Evolutionary conservation across 2,329 filamentous ascomycete species (phyloP), one percentile per base, ranked within the genome.

Genomic region (Cordyceps tenuipes): DNA sequence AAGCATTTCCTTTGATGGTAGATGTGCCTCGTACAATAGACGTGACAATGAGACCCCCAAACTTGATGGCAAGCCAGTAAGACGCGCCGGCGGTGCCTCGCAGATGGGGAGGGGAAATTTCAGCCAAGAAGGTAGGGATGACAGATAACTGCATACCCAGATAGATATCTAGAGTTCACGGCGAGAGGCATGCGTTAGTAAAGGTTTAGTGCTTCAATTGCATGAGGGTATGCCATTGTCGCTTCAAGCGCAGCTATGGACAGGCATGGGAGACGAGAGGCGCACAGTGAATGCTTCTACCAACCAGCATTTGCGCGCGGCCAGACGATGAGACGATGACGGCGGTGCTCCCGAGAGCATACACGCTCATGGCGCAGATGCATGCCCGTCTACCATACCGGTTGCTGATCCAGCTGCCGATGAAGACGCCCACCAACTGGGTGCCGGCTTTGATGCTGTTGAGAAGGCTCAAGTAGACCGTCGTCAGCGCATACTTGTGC

Each of bases 111-210:
- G 70, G 70, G 0, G 68, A 66, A 26, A 72, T 66, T 58, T 73
- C 71, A 6, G 70, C 68, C 55, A 71, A 68, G 47, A 66, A 67
- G 1, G 70, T 64, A 1, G 73, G 73, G 2, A 74, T 69, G 2
- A 70, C 65, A 0, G 72, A 66, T 3, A 75, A 64, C 61, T 75
- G 72, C 68, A 74, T 74, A 10, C 72, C 73, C 21, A 74, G 65
- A 59, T 75, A 75, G 15, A 71, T 55, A 54, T 74, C 34, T 53
- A 41, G 5, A 39, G 10, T 51, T 51, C 9, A 23, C 23, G 23
- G 23, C 23, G 21, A 19, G n/a, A n/a, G 10, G 23, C 5, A 15
- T 23, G 3, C 3, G 49, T 52, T 39, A 31, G 26, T 19, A 12
- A 0, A 5, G 39, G 21, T 13, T 29, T 50, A 1, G 1, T 29